A percentile compares a stretch with the other conserved stretches of the same genome.
Evolutionary conservation across 106 monocot species (phyloP).

Genomic region (Iris macrosiphon): DNA sequence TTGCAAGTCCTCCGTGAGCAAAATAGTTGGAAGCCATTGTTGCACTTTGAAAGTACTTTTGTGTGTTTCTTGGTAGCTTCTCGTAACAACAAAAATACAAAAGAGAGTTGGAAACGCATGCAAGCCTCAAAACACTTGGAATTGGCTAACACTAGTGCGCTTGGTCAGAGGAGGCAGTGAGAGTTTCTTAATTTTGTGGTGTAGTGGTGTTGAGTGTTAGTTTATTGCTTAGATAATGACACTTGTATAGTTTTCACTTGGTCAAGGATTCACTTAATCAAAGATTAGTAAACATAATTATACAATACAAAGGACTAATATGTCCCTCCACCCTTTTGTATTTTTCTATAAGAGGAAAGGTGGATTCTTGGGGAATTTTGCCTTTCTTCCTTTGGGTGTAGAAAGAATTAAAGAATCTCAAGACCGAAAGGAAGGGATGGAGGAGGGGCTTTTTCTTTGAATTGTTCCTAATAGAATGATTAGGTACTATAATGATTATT

Average conservation of each 20-base stretch:
- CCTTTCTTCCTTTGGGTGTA: not conserved
- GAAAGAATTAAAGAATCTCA: not conserved
- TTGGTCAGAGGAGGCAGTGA: not conserved
- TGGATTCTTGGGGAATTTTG: not conserved
- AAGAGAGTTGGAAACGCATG: not conserved
- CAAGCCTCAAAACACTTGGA: not conserved
- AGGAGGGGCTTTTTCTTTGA: not conserved
- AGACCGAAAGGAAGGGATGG: not conserved
- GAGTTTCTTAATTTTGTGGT: not conserved
- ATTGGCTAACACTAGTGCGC: not conserved
- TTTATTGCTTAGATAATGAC: conserved; percentile 5
- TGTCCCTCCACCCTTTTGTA: too few relatives aligned
- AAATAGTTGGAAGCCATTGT: not conserved
- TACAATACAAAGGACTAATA: not conserved
- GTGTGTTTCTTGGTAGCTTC: too few relatives aligned
- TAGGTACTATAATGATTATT: not conserved
- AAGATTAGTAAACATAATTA: not conserved
- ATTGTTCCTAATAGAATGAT: not conserved
- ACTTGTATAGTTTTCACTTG: not conserved
- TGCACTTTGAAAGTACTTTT: not conserved
- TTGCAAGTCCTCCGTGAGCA: too few relatives aligned
- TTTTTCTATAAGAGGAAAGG: not conserved
- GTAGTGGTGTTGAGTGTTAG: not conserved
- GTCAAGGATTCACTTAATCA: not conserved
- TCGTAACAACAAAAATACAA: too few relatives aligned